Percentiles rank a stretch among this genome's conserved stretches.
These are phyloP conservation scores for Omphalotus olearius DNA, from an alignment of 1,284 basidiomycete species.

Conservation along the genomic window DNA sequence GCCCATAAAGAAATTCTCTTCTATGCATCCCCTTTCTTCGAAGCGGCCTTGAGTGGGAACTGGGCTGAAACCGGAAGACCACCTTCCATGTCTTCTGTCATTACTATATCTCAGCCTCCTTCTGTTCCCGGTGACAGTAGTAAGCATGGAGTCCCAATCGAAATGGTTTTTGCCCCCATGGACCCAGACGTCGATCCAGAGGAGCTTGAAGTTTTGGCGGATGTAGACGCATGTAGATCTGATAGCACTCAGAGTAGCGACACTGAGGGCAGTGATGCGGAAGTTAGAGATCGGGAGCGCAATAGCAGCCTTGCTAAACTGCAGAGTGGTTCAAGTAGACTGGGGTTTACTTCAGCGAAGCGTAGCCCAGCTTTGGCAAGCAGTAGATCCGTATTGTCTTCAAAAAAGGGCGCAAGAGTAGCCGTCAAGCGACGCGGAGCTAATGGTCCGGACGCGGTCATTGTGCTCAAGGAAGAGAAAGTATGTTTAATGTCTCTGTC, in stretches of 20 bases:
- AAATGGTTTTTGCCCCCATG: constrained; percentile 55
- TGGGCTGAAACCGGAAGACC: constrained; percentile 76
- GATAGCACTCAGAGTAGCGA: constrained; percentile 22
- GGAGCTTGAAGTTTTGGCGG: constrained; percentile 37
- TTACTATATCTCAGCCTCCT: constrained; percentile 75
- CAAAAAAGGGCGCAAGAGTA: constrained; percentile 28
- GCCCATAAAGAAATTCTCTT: constrained; percentile 82
- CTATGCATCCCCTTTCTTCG: constrained; percentile 84
- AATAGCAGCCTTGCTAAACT: constrained; percentile 45
- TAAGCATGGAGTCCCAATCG: constrained; percentile 37
- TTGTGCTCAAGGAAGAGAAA: constrained; percentile 79
- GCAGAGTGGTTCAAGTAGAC: constrained; percentile 23
- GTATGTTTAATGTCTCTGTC: constrained; percentile 32
- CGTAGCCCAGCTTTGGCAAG: background rate
- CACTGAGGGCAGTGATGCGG: constrained; percentile 28
- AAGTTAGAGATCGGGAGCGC: constrained; percentile 31
- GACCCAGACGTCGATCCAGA: constrained; percentile 47
- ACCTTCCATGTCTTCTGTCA: constrained; percentile 71
- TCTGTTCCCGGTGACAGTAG: constrained; percentile 44
- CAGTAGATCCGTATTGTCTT: background rate
- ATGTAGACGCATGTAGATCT: constrained; percentile 22
- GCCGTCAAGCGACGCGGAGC: constrained; percentile 36
- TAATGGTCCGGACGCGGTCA: constrained; percentile 66
- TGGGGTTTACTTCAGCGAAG: background rate
- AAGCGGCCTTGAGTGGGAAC: constrained; percentile 75